phyloP scores from a whole-genome alignment of 306 rosid species.

The Glycine tomentella region DNA sequence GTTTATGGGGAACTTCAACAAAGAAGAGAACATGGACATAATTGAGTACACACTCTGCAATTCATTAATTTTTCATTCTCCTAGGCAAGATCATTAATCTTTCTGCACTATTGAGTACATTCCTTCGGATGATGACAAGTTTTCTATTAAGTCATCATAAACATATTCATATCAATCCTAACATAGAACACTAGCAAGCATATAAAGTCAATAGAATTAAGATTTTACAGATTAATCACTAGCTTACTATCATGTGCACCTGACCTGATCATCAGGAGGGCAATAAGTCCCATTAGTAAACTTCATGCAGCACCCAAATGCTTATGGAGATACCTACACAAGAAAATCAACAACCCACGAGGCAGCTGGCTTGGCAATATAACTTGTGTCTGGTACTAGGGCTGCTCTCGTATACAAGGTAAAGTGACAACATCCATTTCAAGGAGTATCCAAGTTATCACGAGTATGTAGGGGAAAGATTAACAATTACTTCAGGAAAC shows the following conservation, averaged over 20 bases:
- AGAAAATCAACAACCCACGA: conserved; percentile 99
- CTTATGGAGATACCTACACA: conserved; percentile 99
- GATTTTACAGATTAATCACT: conserved; percentile 19
- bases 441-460: conserved; percentile 31
- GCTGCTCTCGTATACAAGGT: conserved; percentile 75
- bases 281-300: conserved; percentile 85
- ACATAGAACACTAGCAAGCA: conserved; percentile 20
- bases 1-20: no score
- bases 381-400: conserved; percentile 80
- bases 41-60: no score
- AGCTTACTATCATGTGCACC: conserved; percentile 31
- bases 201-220: not conserved
- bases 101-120: conserved; percentile 19
- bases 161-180: conserved; percentile 3
- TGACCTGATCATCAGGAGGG: conserved; percentile 98
- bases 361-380: conserved; percentile 98
- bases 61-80: conserved; percentile 27
- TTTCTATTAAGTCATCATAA: conserved; percentile 18
- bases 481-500: conserved; percentile 29
- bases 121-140: not conserved
- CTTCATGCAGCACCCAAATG: conserved; percentile 99
- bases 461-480: conserved; percentile 18
- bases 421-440: conserved; percentile 32
- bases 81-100: conserved; percentile 25
- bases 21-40: no score